Evolutionary conservation across 345 rosid species (phyloP).

Genomic region (Reutealis trisperma): DNA sequence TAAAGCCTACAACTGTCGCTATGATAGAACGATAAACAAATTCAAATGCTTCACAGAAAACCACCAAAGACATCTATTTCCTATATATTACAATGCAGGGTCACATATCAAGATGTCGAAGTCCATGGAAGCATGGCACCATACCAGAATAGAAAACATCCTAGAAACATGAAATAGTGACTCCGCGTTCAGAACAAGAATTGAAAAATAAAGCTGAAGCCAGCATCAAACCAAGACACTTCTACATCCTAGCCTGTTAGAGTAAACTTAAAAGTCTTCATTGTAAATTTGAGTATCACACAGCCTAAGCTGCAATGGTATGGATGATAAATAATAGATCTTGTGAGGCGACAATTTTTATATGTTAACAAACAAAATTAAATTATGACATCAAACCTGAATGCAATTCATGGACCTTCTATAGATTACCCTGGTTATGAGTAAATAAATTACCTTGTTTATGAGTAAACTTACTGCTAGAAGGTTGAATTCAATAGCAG

Average conservation of each 20-base stretch:
- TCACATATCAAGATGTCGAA: background rate
- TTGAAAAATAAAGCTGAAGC: background rate
- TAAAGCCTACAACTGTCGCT: background rate
- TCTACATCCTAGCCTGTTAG: background rate
- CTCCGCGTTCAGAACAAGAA: background rate
- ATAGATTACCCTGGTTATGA: conserved; percentile 10
- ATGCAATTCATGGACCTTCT: conserved; percentile 2
- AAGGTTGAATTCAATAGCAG: background rate
- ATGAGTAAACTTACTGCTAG: conserved; percentile 6
- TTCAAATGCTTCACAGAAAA: background rate
- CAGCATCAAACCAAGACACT: background rate
- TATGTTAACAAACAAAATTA: background rate
- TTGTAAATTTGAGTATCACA: background rate
- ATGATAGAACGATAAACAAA: background rate
- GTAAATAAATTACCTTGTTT: conserved; percentile 12
- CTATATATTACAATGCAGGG: background rate
- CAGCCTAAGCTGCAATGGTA: background rate
- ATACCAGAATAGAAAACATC: background rate
- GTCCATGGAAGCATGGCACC: background rate
- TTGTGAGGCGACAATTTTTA: too few species aligned
- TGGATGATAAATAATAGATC: background rate
- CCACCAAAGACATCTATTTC: background rate
- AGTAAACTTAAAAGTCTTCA: background rate
- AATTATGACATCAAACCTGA: conserved; percentile 9
- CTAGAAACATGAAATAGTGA: background rate